Evolutionary conservation across 169 alveolate species (phyloP), one percentile per base, ranked within the genome.

Genomic region (Condylostoma magnum): DNA sequence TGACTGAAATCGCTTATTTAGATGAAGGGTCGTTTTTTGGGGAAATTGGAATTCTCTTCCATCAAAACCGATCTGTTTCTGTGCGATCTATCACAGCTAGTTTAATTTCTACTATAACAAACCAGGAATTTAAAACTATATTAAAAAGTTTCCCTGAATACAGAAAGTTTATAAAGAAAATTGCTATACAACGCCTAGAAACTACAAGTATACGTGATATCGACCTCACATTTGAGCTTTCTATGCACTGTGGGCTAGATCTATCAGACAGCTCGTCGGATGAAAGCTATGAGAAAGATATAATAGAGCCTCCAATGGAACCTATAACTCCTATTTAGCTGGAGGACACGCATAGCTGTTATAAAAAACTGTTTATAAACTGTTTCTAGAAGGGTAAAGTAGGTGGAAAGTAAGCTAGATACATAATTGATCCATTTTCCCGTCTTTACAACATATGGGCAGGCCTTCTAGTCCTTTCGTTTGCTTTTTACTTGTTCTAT

Each of bases 11-110:
- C 0, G 84, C 87, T n/a, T 58, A 53, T 46, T 15, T 77, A 67
- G 56, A 54, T 12, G 81, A 79, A 67, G 90, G 90, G 1, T 51
- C 56, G 22, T 83, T 74, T 53, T 83, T 83, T 68, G 90, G 90
- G 30, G 90, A 83, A 34, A 79, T 83, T 25, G 90, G 90, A 5
- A 55, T 83, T 10, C 38, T 83, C 6, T 38, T 83, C 4, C 60
- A 82, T 1, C 36, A 34, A 2, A 63, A 22, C 4, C 46, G 90
- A 20, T 52, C 90, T 10, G 58, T 73, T 31, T 55, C 75, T 15
- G 81, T 82, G 3, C 78, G 67, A 46, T 56, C 90, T 20, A 25
- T 8, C 25, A 58, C 79, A 2, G 57, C 70, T 3, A 69, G 82
- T 20, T 52, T 77, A 8, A 68, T 79, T 22, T 72, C 63, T 4